Evolutionary conservation across 2,329 filamentous ascomycete genomes (phyloP).

Genomic region (Aureobasidium sp.): DNA sequence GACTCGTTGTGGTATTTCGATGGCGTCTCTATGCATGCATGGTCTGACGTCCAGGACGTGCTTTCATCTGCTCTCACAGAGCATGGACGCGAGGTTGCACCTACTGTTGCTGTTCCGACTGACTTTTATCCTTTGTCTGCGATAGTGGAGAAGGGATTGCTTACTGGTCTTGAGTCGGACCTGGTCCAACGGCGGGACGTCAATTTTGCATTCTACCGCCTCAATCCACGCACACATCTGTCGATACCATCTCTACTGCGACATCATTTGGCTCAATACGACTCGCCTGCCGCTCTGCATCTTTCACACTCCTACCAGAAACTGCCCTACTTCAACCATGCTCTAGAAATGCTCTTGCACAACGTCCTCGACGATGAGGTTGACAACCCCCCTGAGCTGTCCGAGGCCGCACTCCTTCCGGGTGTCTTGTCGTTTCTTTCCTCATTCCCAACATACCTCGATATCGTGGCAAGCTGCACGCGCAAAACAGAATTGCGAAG

Average conservation of each 20-base stretch:
- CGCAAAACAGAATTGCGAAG: constrained; percentile 93
- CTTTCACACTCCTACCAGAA: constrained; percentile 79
- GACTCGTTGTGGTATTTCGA: constrained; percentile 96
- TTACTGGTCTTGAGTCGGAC: constrained; percentile 86
- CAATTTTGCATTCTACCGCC: constrained; percentile 82
- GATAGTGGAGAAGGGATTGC: constrained; percentile 78
- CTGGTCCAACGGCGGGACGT: constrained; percentile 88
- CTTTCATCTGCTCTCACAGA: constrained; percentile 63
- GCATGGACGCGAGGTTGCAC: constrained; percentile 61
- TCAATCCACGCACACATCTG: constrained; percentile 84
- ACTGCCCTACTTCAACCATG: constrained; percentile 87
- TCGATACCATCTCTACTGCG: constrained; percentile 85
- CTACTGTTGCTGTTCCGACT: constrained; percentile 69
- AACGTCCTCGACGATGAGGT: constrained; percentile 93
- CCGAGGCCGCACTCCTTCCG: constrained; percentile 44
- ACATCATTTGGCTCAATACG: constrained; percentile 67
- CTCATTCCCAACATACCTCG: constrained; percentile 69
- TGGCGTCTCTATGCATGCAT: constrained; percentile 75
- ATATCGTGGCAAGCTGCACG: constrained; percentile 93
- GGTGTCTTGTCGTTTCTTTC: constrained; percentile 48
- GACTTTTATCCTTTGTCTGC: constrained; percentile 94
- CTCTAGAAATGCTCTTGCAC: constrained; percentile 84
- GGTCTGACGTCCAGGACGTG: constrained; percentile 83
- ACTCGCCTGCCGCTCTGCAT: constrained; percentile 71
- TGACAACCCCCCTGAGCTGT: constrained; percentile 49